A percentile compares a stretch with the other conserved stretches of the same genome.
Evolutionary conservation across 306 rosid genomes (phyloP).

Genomic region (Ormosia emarginata): DNA sequence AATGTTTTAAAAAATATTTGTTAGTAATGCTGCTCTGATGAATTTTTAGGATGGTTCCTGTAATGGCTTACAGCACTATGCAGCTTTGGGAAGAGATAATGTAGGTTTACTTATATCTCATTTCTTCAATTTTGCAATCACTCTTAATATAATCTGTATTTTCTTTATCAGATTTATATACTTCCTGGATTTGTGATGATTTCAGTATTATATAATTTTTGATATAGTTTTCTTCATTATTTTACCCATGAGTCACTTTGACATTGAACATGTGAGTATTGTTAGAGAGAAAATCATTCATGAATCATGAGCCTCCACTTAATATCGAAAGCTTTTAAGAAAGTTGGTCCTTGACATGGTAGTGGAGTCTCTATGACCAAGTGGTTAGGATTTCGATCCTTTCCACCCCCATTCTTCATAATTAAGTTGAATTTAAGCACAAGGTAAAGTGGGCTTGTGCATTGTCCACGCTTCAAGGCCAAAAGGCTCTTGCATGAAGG

Average conservation of each 20-base stretch:
- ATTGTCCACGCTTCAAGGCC: background rate
- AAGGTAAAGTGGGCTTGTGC: background rate
- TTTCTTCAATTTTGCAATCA: background rate
- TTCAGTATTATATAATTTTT: background rate
- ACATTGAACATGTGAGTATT: background rate
- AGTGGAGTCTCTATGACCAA: background rate
- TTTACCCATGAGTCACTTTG: background rate
- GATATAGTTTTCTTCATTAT: background rate
- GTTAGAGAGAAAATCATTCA: background rate
- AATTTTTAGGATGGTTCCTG: constrained; percentile 83
- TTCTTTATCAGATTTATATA: background rate
- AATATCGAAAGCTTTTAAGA: background rate
- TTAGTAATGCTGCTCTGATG: constrained; percentile 15
- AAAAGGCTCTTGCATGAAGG: background rate
- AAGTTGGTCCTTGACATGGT: background rate
- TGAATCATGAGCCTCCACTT: background rate
- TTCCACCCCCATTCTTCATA: background rate
- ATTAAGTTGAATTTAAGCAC: background rate
- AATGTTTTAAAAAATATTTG: background rate
- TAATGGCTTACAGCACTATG: constrained; percentile 90
- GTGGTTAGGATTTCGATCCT: background rate
- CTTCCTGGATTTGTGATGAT: constrained; percentile 2
- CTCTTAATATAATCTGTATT: background rate
- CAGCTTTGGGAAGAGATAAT: constrained; percentile 80
- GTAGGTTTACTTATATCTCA: constrained; percentile 43